These are phyloP conservation scores for Ascochyta fabae DNA, from an alignment of 2,329 filamentous ascomycete species.

Conservation along the genomic window DNA sequence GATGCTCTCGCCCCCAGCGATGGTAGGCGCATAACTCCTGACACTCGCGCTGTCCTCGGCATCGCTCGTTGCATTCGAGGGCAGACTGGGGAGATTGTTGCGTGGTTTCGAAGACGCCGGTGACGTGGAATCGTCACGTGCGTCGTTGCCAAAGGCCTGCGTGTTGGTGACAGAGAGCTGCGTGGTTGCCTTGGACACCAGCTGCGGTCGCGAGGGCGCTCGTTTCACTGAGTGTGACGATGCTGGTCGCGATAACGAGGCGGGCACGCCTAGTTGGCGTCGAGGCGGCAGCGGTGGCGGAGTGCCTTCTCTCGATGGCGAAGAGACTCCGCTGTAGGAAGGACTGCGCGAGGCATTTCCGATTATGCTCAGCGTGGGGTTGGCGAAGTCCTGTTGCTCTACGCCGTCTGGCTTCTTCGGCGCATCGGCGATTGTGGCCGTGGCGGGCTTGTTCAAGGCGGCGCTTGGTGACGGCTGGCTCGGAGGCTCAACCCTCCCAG, in stretches of 20 bases:
- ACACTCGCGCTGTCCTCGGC: constrained; percentile 70
- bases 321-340: constrained; percentile 32
- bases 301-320: constrained; percentile 52
- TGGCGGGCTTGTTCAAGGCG: constrained; percentile 46
- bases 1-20: constrained; percentile 75
- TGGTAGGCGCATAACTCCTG: constrained; percentile 69
- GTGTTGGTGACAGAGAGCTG: constrained; percentile 83
- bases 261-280: constrained; percentile 46
- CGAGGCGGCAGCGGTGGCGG: constrained; percentile 65
- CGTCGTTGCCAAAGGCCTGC: constrained; percentile 69
- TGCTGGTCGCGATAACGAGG: constrained; percentile 44
- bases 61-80: constrained; percentile 59
- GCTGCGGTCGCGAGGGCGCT: constrained; percentile 50
- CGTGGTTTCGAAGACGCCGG: constrained; percentile 47
- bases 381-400: constrained; percentile 42
- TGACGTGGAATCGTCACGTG: constrained; percentile 34
- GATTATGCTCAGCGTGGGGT: constrained; percentile 45
- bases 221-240: constrained; percentile 49
- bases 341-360: constrained; percentile 33
- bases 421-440: constrained; percentile 40
- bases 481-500: constrained; percentile 34
- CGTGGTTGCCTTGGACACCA: constrained; percentile 76
- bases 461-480: constrained; percentile 21
- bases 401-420: constrained; percentile 25
- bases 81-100: constrained; percentile 47